phyloP scores from a whole-genome alignment of 1,139 yeast genomes.

The Pneumocystis canis region DNA sequence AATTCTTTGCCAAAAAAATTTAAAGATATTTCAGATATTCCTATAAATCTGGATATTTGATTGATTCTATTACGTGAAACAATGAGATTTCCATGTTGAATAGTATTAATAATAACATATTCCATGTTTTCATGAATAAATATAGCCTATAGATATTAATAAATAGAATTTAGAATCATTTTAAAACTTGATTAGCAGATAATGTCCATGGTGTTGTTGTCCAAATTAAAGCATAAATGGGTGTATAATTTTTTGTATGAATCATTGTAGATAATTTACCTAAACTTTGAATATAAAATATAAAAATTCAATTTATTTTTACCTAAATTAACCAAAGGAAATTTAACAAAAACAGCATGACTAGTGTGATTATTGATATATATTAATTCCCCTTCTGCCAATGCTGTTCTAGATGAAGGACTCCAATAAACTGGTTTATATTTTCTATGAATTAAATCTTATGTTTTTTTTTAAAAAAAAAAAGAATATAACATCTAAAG shows the following conservation, averaged over 20 bases:
- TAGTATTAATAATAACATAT: slow-evolving; percentile 37
- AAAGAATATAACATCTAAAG: neutral
- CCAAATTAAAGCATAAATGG: slow-evolving; percentile 44
- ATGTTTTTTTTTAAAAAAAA: neutral
- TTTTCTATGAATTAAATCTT: slow-evolving; percentile 58
- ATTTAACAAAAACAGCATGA: slow-evolving; percentile 55
- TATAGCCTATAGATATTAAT: slow-evolving; percentile 38
- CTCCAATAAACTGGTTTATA: slow-evolving; percentile 97
- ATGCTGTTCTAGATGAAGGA: slow-evolving; percentile 79
- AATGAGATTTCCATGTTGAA: slow-evolving; percentile 31
- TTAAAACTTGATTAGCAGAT: slow-evolving; percentile 43
- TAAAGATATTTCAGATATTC: slow-evolving; percentile 12
- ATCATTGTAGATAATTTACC: neutral
- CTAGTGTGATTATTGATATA: slow-evolving; percentile 63
- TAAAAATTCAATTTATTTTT: slow-evolving; percentile 12
- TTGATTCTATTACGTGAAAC: slow-evolving; percentile 37
- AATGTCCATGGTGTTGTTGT: slow-evolving; percentile 98
- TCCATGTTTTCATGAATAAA: slow-evolving; percentile 46
- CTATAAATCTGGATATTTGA: slow-evolving; percentile 6
- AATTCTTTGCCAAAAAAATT: neutral
- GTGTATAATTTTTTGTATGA: slow-evolving; percentile 8
- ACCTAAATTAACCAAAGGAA: slow-evolving; percentile 34
- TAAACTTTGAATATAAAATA: neutral
- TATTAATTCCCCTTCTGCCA: slow-evolving; percentile 92
- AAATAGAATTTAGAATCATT: neutral